A percentile compares a stretch with the other conserved stretches of the same genome.
These are phyloP conservation scores for Penium margaritaceum DNA, from an alignment of 139 green algal genomes.

Conservation along the genomic window DNA sequence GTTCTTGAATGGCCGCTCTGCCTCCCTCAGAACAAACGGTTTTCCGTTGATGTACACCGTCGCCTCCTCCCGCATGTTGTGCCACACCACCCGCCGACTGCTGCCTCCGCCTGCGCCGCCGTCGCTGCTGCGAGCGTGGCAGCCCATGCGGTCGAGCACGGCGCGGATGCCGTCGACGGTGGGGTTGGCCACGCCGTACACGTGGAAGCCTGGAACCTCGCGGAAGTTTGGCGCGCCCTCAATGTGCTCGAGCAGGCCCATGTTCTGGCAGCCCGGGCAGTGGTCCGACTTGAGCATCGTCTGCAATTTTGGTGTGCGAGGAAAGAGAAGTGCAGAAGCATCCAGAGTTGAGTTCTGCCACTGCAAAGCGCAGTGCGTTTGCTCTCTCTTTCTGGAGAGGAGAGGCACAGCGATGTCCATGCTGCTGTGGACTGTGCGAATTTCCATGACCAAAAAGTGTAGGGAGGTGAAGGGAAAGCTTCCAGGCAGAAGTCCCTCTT, in stretches of 20 bases:
- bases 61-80: slow-evolving; percentile 92
- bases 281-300: slow-evolving; percentile 90
- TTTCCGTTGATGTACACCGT: slow-evolving; percentile 86
- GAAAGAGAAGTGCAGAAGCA: slow-evolving; percentile 22
- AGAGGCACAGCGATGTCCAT: too few relatives aligned
- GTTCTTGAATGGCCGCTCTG: slow-evolving; percentile 82
- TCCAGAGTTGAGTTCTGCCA: too few relatives aligned
- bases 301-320: slow-evolving; percentile 52
- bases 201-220: slow-evolving; percentile 42
- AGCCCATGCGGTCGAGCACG: slow-evolving; percentile 52
- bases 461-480: too few relatives aligned
- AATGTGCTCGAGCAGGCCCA: slow-evolving; percentile 51
- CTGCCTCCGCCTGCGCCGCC: slow-evolving; percentile 13
- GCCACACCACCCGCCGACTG: slow-evolving; percentile 60
- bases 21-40: slow-evolving; percentile 86
- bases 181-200: slow-evolving; percentile 81
- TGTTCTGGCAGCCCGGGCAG: slow-evolving; percentile 63
- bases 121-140: not conserved
- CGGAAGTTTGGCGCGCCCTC: slow-evolving; percentile 72
- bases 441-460: too few relatives aligned
- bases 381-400: too few relatives aligned
- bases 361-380: too few relatives aligned
- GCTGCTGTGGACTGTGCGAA: too few relatives aligned
- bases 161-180: slow-evolving; percentile 72
- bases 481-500: too few relatives aligned